Conservation (phyloP, 2,329 filamentous ascomycete genomes). For the Grosmannia huntii region DNA sequence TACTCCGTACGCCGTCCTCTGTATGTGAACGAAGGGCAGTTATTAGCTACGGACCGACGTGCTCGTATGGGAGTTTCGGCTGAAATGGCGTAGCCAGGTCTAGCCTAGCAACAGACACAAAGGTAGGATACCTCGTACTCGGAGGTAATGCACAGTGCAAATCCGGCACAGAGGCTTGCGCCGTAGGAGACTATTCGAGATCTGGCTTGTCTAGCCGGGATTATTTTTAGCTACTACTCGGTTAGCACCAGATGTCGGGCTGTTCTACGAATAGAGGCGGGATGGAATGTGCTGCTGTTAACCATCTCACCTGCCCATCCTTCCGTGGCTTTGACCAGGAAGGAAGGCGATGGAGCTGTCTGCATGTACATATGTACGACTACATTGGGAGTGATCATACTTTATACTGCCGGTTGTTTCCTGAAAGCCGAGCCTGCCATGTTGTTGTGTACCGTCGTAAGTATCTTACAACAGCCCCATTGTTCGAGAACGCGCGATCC, state of each 20-base stretch:
- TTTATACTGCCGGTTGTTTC: not conserved
- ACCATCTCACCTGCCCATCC: not conserved
- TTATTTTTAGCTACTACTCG: not conserved
- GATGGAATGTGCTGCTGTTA: too few relatives aligned
- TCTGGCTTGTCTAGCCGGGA: not conserved
- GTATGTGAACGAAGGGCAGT: not conserved
- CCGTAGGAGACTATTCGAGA: not conserved
- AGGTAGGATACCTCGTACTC: not conserved
- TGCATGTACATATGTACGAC: not conserved
- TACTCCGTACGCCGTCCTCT: too few relatives aligned
- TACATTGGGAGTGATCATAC: too few relatives aligned
- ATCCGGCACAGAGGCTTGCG: not conserved
- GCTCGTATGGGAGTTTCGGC: not conserved
- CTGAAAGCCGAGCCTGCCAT: not conserved
- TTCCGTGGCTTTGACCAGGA: not conserved
- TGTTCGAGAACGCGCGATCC: not conserved
- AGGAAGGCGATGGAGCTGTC: not conserved
- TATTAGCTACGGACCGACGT: too few relatives aligned
- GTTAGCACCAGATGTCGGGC: not conserved
- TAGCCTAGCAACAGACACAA: too few relatives aligned
- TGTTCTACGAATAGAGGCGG: too few relatives aligned
- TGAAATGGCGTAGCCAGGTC: not conserved
- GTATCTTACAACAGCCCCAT: not conserved
- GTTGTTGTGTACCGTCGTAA: not conserved
- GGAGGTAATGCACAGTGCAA: not conserved